Evolutionary conservation across 2,329 filamentous ascomycete species (phyloP).

Genomic region (Venturia effusa): DNA sequence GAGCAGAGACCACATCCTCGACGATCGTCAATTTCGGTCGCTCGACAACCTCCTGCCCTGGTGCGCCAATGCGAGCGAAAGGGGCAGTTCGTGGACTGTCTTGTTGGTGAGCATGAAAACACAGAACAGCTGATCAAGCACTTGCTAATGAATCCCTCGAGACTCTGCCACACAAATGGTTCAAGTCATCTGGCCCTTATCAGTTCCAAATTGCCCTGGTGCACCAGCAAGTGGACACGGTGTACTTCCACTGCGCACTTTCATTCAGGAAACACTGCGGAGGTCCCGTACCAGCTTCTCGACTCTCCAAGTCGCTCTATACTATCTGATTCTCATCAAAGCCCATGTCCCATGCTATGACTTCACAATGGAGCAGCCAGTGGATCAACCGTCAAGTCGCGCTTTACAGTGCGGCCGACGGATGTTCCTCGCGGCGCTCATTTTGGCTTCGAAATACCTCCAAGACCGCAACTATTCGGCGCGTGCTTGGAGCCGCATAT

Average conservation of each 20-base stretch:
- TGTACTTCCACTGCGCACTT: conserved; percentile 81
- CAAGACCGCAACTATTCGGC: conserved; percentile 98
- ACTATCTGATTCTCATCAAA: conserved; percentile 92
- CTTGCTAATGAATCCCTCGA: conserved; percentile 32
- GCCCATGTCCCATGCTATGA: conserved; percentile 73
- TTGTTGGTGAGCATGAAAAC: conserved; percentile 68
- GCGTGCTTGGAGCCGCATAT: conserved; percentile 97
- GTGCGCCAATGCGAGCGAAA: conserved; percentile 85
- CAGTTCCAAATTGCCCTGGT: conserved; percentile 67
- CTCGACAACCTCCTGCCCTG: conserved; percentile 53
- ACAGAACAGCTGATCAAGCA: background rate
- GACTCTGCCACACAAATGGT: conserved; percentile 97
- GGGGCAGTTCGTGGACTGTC: conserved; percentile 88
- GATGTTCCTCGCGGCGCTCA: conserved; percentile 93
- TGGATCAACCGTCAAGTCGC: conserved; percentile 60
- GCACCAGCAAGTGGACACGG: conserved; percentile 56
- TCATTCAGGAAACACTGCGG: conserved; percentile 94
- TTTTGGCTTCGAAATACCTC: conserved; percentile 93
- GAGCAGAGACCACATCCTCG: conserved; percentile 55
- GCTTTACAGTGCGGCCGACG: conserved; percentile 90
- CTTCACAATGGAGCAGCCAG: conserved; percentile 75
- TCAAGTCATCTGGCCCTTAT: conserved; percentile 91
- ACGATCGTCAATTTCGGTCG: conserved; percentile 39
- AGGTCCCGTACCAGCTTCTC: conserved; percentile 95
- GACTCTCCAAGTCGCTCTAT: conserved; percentile 89